Conservation (phyloP, 352 stramenopile genomes). For the Peronospora farinosa region DNA sequence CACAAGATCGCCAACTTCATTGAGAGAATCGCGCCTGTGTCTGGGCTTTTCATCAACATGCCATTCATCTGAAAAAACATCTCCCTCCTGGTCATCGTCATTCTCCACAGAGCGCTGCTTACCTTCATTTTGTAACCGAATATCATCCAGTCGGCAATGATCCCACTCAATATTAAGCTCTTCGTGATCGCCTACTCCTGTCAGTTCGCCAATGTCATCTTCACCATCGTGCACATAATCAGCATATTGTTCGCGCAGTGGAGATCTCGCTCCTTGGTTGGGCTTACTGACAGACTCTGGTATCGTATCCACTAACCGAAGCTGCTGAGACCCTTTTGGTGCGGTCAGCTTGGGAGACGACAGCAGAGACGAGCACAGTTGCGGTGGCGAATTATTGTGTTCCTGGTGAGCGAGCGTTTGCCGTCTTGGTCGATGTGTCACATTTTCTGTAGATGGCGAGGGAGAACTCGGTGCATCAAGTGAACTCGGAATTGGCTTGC, state of each 20-base stretch:
- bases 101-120: neutral
- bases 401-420: conserved; percentile 10
- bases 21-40: conserved; percentile 10
- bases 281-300: neutral
- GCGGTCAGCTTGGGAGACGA: neutral
- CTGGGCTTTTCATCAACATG: conserved; percentile 11
- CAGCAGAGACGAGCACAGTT: neutral
- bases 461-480: conserved; percentile 13
- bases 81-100: conserved; percentile 1
- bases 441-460: conserved; percentile 30
- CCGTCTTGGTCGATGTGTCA: conserved; percentile 27
- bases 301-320: conserved; percentile 2
- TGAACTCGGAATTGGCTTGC: conserved; percentile 32
- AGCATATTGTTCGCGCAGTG: conserved; percentile 3
- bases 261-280: neutral
- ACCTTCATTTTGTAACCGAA: neutral
- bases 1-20: conserved; percentile 15
- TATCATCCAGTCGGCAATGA: conserved; percentile 4
- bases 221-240: conserved; percentile 6
- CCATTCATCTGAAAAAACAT: conserved; percentile 9
- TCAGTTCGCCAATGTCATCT: conserved; percentile 9
- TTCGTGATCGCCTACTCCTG: conserved; percentile 10
- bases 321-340: neutral
- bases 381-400: conserved; percentile 3
- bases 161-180: conserved; percentile 10